phyloP scores from a whole-genome alignment of 1,139 yeast species.

The Pichia sp. region DNA sequence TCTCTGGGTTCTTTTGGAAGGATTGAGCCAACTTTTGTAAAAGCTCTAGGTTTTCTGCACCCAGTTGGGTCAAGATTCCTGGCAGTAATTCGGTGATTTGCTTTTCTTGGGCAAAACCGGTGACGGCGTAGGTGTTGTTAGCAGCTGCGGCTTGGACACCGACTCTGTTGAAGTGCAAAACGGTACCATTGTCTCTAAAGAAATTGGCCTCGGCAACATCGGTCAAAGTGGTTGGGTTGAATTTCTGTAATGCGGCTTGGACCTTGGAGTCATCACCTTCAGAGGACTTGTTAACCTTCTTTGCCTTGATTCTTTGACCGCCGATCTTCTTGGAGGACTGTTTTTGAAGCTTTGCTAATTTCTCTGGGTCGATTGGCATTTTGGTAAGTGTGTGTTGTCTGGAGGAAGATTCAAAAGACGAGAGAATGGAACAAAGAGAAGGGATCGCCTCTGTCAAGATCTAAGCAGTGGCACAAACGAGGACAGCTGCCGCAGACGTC shows the following conservation, averaged over 20 bases:
- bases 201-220: slow-evolving; percentile 96
- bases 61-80: slow-evolving; percentile 91
- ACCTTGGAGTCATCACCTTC: slow-evolving; percentile 88
- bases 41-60: slow-evolving; percentile 91
- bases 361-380: slow-evolving; percentile 86
- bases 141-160: slow-evolving; percentile 92
- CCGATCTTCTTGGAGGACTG: slow-evolving; percentile 73
- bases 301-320: slow-evolving; percentile 85
- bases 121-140: slow-evolving; percentile 89
- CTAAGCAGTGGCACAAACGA: not conserved
- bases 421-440: not conserved
- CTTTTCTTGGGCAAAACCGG: slow-evolving; percentile 95
- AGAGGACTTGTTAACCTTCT: slow-evolving; percentile 53
- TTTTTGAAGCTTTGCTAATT: slow-evolving; percentile 80
- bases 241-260: slow-evolving; percentile 83
- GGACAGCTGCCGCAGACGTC: not conserved
- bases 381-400: not conserved
- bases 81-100: slow-evolving; percentile 91
- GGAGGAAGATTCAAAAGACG: not conserved
- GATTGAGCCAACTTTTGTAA: slow-evolving; percentile 89
- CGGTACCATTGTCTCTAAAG: slow-evolving; percentile 95
- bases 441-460: not conserved
- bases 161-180: slow-evolving; percentile 91
- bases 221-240: slow-evolving; percentile 84
- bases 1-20: slow-evolving; percentile 52